Evolutionary conservation across 2,329 filamentous ascomycete genomes (phyloP), one percentile per base, ranked within the genome.

Genomic region (Colletotrichum sp.): DNA sequence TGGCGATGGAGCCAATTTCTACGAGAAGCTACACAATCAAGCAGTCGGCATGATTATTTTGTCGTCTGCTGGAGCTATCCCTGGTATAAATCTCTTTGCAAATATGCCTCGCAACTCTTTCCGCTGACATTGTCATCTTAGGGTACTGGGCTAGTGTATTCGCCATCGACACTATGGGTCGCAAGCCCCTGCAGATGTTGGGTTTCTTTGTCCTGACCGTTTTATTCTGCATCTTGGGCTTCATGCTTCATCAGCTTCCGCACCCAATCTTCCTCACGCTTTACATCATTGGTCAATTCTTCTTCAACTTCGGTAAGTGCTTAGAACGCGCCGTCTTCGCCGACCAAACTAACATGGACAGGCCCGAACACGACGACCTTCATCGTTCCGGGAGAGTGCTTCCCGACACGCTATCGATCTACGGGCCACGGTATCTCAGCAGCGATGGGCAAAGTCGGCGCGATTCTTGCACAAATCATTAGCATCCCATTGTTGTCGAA

Each of bases 81-180:
- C 58, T 62, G 58, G 58, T 62, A 32, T 8, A n/a, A 24, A 2
- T 8, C 4, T 36, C 2, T 3, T 21, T 62, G 6, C 10, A 15
- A n/a, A 30, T 18, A 13, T 8, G 18, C 0, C n/a, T 36, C 10
- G 18, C 30, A 32, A 15, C 7, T 62, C n/a, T 36, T 32, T 18
- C 4, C n/a, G 18, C 32, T 34, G 28, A 16, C 28, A 15, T 3
- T 32, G 10, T 34, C 28, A 9, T 34, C 6, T 34, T 94, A 0
- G 95, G 95, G 15, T 96, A 96, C 85, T 96, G 94, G 94, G 89
- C 93, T 12, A 94, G 94, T 3, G 91, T 96, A 32, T 88, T 93
- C 15, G 92, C 91, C 2, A 91, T 96, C 75, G 95, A 96, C 83
- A 95, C 90, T 2, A 79, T 96, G 18, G 95, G 95, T 12, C 93